Conservation (phyloP, 2,329 filamentous ascomycete genomes). For the Thielaviopsis euricoi region DNA sequence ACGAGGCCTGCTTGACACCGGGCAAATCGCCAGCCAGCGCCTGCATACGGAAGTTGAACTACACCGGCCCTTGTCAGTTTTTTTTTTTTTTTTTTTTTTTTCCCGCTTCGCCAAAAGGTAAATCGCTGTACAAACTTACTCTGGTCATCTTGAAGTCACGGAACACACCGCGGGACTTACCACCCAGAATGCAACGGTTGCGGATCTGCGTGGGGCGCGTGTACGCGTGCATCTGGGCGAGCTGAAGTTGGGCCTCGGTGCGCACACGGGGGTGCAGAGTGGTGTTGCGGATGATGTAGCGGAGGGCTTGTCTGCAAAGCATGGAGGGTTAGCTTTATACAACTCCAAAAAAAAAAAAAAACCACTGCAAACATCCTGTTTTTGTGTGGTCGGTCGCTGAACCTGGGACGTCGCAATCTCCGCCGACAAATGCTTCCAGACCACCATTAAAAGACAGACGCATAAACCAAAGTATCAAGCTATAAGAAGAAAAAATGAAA, state of each 20-base stretch:
- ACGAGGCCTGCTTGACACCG: conserved; percentile 90
- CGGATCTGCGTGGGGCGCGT: conserved; percentile 85
- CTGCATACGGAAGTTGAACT: conserved; percentile 90
- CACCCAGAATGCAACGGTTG: conserved; percentile 83
- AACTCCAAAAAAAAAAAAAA: no score
- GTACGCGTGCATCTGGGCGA: conserved; percentile 92
- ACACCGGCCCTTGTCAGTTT: neutral
- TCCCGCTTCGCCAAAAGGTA: neutral
- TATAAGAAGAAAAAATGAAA: neutral
- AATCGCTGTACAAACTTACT: conserved; percentile 37
- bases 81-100: no score
- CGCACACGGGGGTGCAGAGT: conserved; percentile 66
- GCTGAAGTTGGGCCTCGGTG: conserved; percentile 81
- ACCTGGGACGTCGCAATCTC: neutral
- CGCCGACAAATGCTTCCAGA: neutral
- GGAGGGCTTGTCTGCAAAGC: conserved; percentile 60
- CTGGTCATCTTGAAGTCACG: conserved; percentile 83
- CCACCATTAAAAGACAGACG: neutral
- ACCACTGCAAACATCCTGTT: neutral
- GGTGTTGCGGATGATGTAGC: conserved; percentile 88
- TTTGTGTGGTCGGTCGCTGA: neutral
- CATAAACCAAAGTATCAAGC: neutral
- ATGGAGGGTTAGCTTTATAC: neutral
- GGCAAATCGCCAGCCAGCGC: conserved; percentile 73
- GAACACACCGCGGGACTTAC: conserved; percentile 80